Conservation (phyloP, 495 filamentous ascomycete genomes). For the Aspergillus homomorphus region DNA sequence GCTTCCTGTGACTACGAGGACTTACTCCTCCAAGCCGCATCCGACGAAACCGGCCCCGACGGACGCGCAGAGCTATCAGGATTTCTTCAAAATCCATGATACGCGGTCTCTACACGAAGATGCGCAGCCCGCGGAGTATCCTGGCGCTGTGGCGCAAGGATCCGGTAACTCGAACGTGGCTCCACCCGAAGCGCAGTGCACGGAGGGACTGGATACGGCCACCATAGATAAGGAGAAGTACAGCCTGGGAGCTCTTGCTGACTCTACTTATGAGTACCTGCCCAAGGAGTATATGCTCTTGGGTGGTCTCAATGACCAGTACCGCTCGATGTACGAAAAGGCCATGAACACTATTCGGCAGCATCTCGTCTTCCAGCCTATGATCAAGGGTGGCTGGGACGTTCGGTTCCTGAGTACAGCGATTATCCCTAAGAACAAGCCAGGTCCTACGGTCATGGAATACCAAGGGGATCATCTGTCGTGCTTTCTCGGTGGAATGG, state of each 20-base stretch:
- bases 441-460: slow-evolving; percentile 37
- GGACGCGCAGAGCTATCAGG: slow-evolving; percentile 27
- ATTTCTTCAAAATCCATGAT: slow-evolving; percentile 20
- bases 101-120: slow-evolving; percentile 22
- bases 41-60: slow-evolving; percentile 23
- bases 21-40: slow-evolving; percentile 9
- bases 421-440: slow-evolving; percentile 30
- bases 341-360: slow-evolving; percentile 68
- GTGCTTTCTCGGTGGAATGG: slow-evolving; percentile 94
- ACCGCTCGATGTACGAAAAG: slow-evolving; percentile 75
- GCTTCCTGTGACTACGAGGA: not conserved
- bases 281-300: slow-evolving; percentile 76
- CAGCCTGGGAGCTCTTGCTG: slow-evolving; percentile 77
- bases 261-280: slow-evolving; percentile 94
- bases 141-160: not conserved
- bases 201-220: slow-evolving; percentile 28
- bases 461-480: slow-evolving; percentile 74
- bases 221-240: slow-evolving; percentile 43
- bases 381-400: slow-evolving; percentile 69
- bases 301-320: slow-evolving; percentile 78
- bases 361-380: slow-evolving; percentile 79
- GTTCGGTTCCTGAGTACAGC: slow-evolving; percentile 70
- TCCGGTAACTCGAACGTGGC: slow-evolving; percentile 1
- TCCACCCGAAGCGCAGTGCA: slow-evolving; percentile 25
- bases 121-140: slow-evolving; percentile 30